phyloP scores from a whole-genome alignment of 257 asterid genomes.

The Coffea eugenioides region DNA sequence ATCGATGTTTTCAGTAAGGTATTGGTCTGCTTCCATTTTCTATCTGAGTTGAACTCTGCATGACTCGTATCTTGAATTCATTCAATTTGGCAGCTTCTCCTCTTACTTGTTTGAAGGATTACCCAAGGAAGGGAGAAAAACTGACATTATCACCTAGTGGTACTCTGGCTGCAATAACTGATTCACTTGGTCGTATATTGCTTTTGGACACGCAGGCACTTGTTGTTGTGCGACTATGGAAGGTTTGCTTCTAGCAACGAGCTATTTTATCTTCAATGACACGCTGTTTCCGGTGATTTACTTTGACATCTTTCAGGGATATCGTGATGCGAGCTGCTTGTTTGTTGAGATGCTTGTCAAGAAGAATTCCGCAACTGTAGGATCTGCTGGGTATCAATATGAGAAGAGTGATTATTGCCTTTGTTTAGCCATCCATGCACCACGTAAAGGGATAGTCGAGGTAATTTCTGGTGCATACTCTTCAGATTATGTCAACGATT shows the following conservation, averaged over 20 bases:
- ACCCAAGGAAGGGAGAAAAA: slow-evolving; percentile 94
- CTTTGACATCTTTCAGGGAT: slow-evolving; percentile 58
- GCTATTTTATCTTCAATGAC: not conserved
- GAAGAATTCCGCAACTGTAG: slow-evolving; percentile 43
- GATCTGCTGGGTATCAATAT: slow-evolving; percentile 36
- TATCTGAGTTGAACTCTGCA: slow-evolving; percentile 15
- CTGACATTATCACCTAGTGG: slow-evolving; percentile 94
- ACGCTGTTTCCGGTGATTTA: not conserved
- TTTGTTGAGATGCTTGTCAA: slow-evolving; percentile 88
- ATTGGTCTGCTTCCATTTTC: slow-evolving; percentile 1
- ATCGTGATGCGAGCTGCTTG: slow-evolving; percentile 96
- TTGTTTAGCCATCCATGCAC: slow-evolving; percentile 96
- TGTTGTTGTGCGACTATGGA: slow-evolving; percentile 94
- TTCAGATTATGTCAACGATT: not conserved
- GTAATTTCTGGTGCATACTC: slow-evolving; percentile 33
- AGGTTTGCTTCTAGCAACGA: slow-evolving; percentile 42
- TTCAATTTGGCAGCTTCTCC: slow-evolving; percentile 68
- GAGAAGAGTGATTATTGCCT: slow-evolving; percentile 81
- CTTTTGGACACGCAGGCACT: slow-evolving; percentile 94
- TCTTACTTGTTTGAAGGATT: slow-evolving; percentile 88
- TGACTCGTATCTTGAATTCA: slow-evolving; percentile 15
- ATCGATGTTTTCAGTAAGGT: not conserved
- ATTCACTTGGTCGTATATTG: slow-evolving; percentile 95
- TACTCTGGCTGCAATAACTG: slow-evolving; percentile 93
- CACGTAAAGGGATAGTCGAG: slow-evolving; percentile 94